Conservation (phyloP, 495 filamentous ascomycete genomes). For the Hypoxylon rickii region DNA sequence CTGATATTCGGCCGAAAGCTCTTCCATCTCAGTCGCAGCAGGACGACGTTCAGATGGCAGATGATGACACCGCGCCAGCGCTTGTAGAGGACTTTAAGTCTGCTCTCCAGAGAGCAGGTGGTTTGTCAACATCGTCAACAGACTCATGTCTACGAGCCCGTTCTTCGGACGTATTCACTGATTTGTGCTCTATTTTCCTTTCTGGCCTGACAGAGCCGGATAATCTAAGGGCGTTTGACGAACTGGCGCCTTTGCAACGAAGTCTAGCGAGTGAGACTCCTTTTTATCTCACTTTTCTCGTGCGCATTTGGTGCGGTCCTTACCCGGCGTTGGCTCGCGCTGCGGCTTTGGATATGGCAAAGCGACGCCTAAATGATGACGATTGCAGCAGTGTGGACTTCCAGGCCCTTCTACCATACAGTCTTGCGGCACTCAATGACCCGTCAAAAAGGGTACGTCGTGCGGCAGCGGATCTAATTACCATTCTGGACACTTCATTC, state of each 20-base stretch:
- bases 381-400: slow-evolving; percentile 62
- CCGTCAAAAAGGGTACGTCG: slow-evolving; percentile 71
- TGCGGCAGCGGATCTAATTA: slow-evolving; percentile 68
- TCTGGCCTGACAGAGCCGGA: slow-evolving; percentile 55
- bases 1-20: slow-evolving; percentile 58
- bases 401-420: slow-evolving; percentile 79
- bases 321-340: slow-evolving; percentile 68
- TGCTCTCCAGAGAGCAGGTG: slow-evolving; percentile 30
- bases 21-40: slow-evolving; percentile 43
- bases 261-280: slow-evolving; percentile 59
- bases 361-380: slow-evolving; percentile 54
- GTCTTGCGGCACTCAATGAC: slow-evolving; percentile 74
- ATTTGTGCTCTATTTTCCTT: slow-evolving; percentile 67
- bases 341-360: slow-evolving; percentile 67
- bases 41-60: slow-evolving; percentile 61
- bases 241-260: slow-evolving; percentile 61
- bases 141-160: slow-evolving; percentile 55
- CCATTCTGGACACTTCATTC: slow-evolving; percentile 47
- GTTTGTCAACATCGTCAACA: slow-evolving; percentile 46
- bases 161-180: slow-evolving; percentile 51
- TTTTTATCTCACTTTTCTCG: slow-evolving; percentile 76
- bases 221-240: slow-evolving; percentile 60
- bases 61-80: slow-evolving; percentile 36
- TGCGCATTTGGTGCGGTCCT: slow-evolving; percentile 71
- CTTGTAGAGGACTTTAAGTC: slow-evolving; percentile 31